phyloP scores from a whole-genome alignment of 192 early-diverging fungal genomes.

The Spizellomyces punctatus region DNA sequence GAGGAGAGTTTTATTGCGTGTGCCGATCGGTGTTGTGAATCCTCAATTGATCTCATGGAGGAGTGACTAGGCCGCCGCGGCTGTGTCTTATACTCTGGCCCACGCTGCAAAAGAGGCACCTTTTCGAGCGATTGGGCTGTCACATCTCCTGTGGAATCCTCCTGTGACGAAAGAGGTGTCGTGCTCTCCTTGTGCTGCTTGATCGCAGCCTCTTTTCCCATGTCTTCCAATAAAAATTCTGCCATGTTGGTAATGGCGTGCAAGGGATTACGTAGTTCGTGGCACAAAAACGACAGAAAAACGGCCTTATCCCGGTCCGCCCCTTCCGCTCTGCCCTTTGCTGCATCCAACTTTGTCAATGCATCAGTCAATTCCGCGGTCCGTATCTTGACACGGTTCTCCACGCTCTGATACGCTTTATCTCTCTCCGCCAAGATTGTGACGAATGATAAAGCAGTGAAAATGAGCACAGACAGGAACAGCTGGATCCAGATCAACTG shows the following conservation, averaged over 20 bases:
- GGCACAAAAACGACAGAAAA: slow-evolving; percentile 34
- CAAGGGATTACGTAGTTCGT: slow-evolving; percentile 40
- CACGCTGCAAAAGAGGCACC: not conserved
- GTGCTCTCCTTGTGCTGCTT: no score
- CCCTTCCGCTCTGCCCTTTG: slow-evolving; percentile 18
- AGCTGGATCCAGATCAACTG: slow-evolving; percentile 26
- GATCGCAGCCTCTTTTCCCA: slow-evolving; percentile 8
- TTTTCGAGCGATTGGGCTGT: not conserved
- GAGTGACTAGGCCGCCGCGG: not conserved
- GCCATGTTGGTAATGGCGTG: slow-evolving; percentile 37
- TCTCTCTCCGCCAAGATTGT: slow-evolving; percentile 10
- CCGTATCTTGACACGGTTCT: slow-evolving; percentile 6
- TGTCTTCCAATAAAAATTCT: slow-evolving; percentile 30
- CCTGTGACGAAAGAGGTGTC: not conserved
- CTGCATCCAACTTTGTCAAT: slow-evolving; percentile 11
- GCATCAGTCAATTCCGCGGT: slow-evolving; percentile 17
- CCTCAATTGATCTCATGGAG: not conserved
- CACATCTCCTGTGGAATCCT: not conserved
- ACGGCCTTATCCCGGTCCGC: slow-evolving; percentile 12
- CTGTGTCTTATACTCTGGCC: not conserved
- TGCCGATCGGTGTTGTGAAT: slow-evolving; percentile 7
- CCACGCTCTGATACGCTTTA: slow-evolving; percentile 6
- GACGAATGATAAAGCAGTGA: slow-evolving; percentile 21
- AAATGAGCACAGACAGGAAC: slow-evolving; percentile 21
- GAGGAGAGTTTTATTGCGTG: slow-evolving; percentile 31